Base-by-base conservation (phyloP, 208 protist genomes). In the Vickermania ingenoplastis region DNA sequence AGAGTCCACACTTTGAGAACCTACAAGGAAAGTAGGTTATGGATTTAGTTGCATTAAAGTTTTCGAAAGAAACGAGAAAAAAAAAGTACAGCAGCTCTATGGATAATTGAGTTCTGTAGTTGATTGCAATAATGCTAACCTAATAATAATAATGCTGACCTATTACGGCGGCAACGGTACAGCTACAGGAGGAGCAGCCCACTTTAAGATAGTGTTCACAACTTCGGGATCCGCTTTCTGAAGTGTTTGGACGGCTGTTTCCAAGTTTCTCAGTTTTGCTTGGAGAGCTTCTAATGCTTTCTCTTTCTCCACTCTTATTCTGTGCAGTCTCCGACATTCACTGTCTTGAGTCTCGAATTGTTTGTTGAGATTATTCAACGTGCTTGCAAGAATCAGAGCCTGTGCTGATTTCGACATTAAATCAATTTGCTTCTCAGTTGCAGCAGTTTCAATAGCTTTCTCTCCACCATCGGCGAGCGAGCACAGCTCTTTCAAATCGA, bases 381-480 rank as follows among this genome's bases (percentile, higher is more conserved):
- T 2, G 17, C 59, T 2, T 63, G 13, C 59, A 57, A 23, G 22
- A 63, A 53, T 27, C 55, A 67, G 1, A 51, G 52, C 50, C 58
- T 73, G 31, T 54, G 57, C 22, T 67, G 61, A 26, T 67, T 63
- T 41, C 26, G 57, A 31, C 56, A 54, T 0, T 41, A 36, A 28
- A 73, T 31, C 31, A 63, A 50, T 22, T 60, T 22, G 14, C 50
- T 45, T 45, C 7, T 45, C 17, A 17, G 17, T 45, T 17, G 17
- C 17, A n/a, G 36, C 36, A 45, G 36, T 45, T 45, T 45, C 63
- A 25, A 88, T 71, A 11, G 57, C 71, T 23, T 75, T 69, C 24
- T 87, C 82, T 14, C 75, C 70, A 23, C 82, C 77, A 45, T 81
- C 68, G 22, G 86, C 74, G 22, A 92, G 69, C 36, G 75, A 57